phyloP scores from a whole-genome alignment of 495 filamentous ascomycete species.

The Xylaria grammica region DNA sequence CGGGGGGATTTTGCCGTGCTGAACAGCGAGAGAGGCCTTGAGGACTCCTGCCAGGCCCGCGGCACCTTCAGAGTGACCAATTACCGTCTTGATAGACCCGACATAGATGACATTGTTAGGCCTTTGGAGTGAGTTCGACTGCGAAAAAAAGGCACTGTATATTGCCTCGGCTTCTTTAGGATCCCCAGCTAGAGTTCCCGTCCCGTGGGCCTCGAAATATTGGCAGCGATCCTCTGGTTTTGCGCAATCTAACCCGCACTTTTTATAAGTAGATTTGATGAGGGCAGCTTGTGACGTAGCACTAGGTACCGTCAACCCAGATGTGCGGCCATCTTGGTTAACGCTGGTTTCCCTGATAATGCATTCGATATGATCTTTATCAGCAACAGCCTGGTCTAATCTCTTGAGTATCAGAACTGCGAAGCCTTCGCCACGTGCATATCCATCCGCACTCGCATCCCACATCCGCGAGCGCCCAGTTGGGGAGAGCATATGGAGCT shows the following conservation, averaged over 20 bases:
- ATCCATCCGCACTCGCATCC: conserved; percentile 63
- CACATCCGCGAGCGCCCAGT: conserved; percentile 43
- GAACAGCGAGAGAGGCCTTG: conserved; percentile 51
- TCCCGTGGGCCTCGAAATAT: conserved; percentile 27
- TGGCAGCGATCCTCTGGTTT: neutral
- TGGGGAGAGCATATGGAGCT: conserved; percentile 28
- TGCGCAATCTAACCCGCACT: neutral
- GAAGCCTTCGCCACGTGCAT: conserved; percentile 62
- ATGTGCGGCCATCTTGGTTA: conserved; percentile 53
- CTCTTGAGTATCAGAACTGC: conserved; percentile 60
- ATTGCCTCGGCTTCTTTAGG: no score
- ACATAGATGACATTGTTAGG: conserved; percentile 32
- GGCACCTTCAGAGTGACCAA: conserved; percentile 54
- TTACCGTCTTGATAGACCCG: conserved; percentile 54
- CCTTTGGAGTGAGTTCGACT: neutral
- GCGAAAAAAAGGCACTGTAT: neutral
- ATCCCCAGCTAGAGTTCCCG: no score
- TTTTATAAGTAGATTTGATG: conserved; percentile 33
- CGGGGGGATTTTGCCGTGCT: conserved; percentile 40
- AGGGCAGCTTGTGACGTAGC: conserved; percentile 48
- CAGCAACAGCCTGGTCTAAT: conserved; percentile 54
- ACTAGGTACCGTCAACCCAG: conserved; percentile 53
- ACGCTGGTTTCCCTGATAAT: conserved; percentile 56
- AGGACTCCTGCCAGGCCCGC: conserved; percentile 52
- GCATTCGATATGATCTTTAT: conserved; percentile 59